These are phyloP conservation scores for Polygonum aviculare DNA, from an alignment of 148 eudicot genomes.

Conservation along the genomic window DNA sequence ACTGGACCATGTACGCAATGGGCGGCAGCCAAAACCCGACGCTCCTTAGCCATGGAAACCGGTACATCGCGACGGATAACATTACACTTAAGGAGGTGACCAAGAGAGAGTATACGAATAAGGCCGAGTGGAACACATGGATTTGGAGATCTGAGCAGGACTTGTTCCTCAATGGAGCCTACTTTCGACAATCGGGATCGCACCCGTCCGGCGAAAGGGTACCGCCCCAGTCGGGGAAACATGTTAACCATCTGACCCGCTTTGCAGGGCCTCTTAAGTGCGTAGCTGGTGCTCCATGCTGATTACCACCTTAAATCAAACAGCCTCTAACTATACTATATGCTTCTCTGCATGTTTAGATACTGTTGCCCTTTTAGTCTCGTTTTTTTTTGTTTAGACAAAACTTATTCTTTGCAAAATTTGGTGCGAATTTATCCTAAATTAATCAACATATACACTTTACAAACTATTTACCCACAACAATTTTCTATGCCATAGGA, in stretches of 20 bases:
- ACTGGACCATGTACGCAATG: conserved; percentile 68
- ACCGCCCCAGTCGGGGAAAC: conserved; percentile 19
- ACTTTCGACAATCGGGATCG: conserved; percentile 29
- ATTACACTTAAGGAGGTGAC: conserved; percentile 47
- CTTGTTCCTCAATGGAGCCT: conserved; percentile 42
- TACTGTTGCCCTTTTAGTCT: no score
- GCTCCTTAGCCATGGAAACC: conserved; percentile 53
- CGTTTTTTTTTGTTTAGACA: no score
- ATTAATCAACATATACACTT: no score
- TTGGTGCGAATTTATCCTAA: no score
- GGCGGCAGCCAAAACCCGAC: conserved; percentile 54
- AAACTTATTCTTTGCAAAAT: no score
- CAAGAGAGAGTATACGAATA: conserved; percentile 30
- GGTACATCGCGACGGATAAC: conserved; percentile 39
- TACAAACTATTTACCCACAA: no score
- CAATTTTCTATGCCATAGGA: no score
- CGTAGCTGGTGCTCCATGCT: conserved; percentile 7
- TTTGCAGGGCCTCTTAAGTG: conserved; percentile 38
- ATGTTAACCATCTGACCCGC: conserved; percentile 18
- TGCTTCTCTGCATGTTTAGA: no score
- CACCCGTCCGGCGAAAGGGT: neutral
- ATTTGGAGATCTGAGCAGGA: conserved; percentile 47
- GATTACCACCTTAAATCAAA: neutral
- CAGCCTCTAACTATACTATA: no score
- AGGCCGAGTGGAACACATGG: conserved; percentile 46